A percentile compares a stretch with the other conserved stretches of the same genome.
These are phyloP conservation scores for Ambrosia artemisiifolia DNA, from an alignment of 129 eudicot genomes.

Conservation along the genomic window DNA sequence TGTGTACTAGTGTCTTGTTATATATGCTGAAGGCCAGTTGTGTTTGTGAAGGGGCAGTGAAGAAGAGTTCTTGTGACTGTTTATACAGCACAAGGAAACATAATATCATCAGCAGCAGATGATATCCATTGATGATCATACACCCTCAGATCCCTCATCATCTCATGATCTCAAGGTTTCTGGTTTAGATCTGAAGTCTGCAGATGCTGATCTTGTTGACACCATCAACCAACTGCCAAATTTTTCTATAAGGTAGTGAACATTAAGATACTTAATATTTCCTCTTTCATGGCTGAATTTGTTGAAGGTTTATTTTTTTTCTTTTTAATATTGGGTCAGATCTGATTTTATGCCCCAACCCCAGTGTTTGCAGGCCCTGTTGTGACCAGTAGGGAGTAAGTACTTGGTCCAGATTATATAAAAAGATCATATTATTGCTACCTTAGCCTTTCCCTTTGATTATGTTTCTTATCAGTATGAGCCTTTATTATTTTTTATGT, in stretches of 20 bases:
- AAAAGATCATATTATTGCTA: constrained; percentile 30
- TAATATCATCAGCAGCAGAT: constrained; percentile 69
- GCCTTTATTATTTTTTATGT: background rate
- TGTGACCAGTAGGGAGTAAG: constrained; percentile 24
- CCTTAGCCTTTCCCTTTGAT: constrained; percentile 8
- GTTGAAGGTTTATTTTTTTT: constrained; percentile 22
- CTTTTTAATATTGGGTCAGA: constrained; percentile 44
- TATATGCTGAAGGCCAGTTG: constrained; percentile 82
- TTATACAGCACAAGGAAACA: constrained; percentile 62
- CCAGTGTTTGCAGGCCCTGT: constrained; percentile 24
- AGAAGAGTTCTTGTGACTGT: constrained; percentile 78
- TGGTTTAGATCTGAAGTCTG: constrained; percentile 35
- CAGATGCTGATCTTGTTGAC: constrained; percentile 42
- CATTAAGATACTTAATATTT: background rate
- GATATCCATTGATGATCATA: constrained; percentile 89
- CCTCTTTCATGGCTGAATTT: constrained; percentile 21
- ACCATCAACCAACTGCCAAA: constrained; percentile 37
- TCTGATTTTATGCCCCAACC: constrained; percentile 25
- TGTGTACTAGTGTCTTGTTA: constrained; percentile 26
- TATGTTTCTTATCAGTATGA: constrained; percentile 15
- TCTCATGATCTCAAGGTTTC: constrained; percentile 42
- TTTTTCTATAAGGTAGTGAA: constrained; percentile 70
- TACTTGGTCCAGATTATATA: constrained; percentile 37
- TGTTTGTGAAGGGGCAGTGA: constrained; percentile 47
- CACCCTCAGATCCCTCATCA: constrained; percentile 55